Conservation (phyloP, 768 basidiomycete species). For the Russula brevipes region DNA sequence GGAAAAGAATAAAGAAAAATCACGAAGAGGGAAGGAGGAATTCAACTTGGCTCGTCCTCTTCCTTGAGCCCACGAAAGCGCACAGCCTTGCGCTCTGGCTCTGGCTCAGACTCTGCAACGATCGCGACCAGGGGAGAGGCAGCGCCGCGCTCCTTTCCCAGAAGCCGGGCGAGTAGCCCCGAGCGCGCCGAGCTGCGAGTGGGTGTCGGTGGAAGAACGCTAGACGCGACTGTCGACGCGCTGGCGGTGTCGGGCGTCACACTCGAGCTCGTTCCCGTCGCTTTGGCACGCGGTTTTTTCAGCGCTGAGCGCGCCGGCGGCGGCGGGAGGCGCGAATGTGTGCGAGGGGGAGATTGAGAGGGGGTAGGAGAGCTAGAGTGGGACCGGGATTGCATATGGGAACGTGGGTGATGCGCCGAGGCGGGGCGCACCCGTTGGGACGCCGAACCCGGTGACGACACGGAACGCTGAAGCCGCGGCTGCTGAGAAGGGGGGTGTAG, state of each 20-base stretch:
- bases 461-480: conserved; percentile 2
- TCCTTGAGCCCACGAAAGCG: conserved; percentile 16
- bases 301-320: conserved; percentile 61
- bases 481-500: conserved; percentile 1
- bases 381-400: not conserved
- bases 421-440: conserved; percentile 24
- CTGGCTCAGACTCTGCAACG: not conserved
- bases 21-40: conserved; percentile 26
- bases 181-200: conserved; percentile 30
- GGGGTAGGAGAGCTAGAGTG: not conserved
- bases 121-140: not conserved
- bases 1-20: not conserved
- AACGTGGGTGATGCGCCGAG: conserved; percentile 27
- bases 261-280: conserved; percentile 34
- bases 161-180: conserved; percentile 29
- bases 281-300: conserved; percentile 43
- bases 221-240: conserved; percentile 46
- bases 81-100: conserved; percentile 21
- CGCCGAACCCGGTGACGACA: conserved; percentile 26
- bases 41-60: not conserved
- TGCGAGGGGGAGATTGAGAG: not conserved
- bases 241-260: conserved; percentile 33
- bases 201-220: conserved; percentile 30
- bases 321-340: conserved; percentile 37
- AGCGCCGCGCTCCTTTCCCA: conserved; percentile 10